These are phyloP conservation scores for Polymyxa betae DNA, from an alignment of 208 protist species.

Conservation along the genomic window DNA sequence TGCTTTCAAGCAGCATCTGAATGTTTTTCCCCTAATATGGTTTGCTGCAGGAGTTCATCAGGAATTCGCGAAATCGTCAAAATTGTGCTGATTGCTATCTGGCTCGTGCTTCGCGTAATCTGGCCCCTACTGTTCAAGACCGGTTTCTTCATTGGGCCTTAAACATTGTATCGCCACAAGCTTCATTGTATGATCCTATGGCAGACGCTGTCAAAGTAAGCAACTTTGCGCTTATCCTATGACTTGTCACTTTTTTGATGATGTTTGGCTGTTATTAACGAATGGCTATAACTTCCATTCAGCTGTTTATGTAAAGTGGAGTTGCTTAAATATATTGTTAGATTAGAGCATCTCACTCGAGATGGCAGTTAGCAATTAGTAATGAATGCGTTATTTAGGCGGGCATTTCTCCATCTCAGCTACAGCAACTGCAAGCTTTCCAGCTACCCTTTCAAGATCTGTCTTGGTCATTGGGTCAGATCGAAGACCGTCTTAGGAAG, in stretches of 20 bases:
- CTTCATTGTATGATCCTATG: not conserved
- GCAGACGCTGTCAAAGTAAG: too few relatives aligned
- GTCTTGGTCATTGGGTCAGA: not conserved
- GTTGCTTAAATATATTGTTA: too few relatives aligned
- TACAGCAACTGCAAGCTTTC: not conserved
- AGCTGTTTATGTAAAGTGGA: too few relatives aligned
- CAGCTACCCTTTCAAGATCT: not conserved
- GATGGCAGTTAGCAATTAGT: too few relatives aligned
- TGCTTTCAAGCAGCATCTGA: too few relatives aligned
- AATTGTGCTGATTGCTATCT: conserved; percentile 4
- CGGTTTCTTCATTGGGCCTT: not conserved
- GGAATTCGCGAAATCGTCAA: conserved; percentile 22
- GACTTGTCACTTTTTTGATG: too few relatives aligned
- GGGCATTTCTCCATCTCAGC: not conserved
- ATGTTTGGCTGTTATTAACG: too few relatives aligned
- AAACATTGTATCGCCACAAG: not conserved
- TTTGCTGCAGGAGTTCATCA: not conserved
- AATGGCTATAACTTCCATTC: too few relatives aligned
- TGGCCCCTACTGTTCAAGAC: not conserved
- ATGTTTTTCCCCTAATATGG: too few relatives aligned
- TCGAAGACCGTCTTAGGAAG: not conserved
- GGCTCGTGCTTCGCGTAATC: not conserved
- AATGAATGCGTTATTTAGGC: not conserved
- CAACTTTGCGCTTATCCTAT: too few relatives aligned
- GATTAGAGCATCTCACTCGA: too few relatives aligned